These are phyloP conservation scores for Suillus subalutaceus DNA, from an alignment of 768 basidiomycete genomes.

Conservation along the genomic window DNA sequence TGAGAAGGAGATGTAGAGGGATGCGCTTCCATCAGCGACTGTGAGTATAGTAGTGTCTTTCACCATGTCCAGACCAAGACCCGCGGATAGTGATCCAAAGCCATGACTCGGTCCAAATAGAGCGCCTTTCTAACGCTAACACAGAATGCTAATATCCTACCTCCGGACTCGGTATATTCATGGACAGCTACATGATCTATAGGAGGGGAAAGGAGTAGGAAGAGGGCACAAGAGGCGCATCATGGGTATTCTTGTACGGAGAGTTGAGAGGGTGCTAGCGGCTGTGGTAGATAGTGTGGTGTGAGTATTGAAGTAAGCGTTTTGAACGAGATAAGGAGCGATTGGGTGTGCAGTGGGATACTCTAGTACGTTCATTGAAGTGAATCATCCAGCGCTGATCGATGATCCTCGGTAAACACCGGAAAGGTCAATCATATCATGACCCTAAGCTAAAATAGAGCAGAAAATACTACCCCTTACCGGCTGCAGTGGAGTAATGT, in stretches of 20 bases:
- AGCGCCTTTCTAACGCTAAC: constrained; percentile 55
- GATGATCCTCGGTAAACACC: too few species aligned
- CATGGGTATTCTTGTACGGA: constrained; percentile 71
- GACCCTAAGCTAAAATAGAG: too few species aligned
- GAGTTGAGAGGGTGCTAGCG: constrained; percentile 59
- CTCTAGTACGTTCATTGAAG: constrained; percentile 72
- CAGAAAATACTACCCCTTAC: too few species aligned
- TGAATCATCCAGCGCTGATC: too few species aligned
- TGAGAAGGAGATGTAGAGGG: constrained; percentile 31
- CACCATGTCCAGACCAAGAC: constrained; percentile 35
- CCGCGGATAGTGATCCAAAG: constrained; percentile 40
- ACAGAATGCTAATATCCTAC: constrained; percentile 69
- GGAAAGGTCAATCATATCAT: too few species aligned
- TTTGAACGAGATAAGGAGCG: constrained; percentile 43
- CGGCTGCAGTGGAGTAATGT: too few species aligned
- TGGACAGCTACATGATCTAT: constrained; percentile 48
- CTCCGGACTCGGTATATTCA: constrained; percentile 67
- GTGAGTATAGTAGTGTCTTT: constrained; percentile 28
- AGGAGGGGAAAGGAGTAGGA: constrained; percentile 64
- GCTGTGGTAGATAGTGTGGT: constrained; percentile 80
- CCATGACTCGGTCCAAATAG: constrained; percentile 41
- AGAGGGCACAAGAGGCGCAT: constrained; percentile 68
- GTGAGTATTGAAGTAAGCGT: constrained; percentile 61
- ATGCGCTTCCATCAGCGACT: constrained; percentile 24
- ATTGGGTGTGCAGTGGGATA: constrained; percentile 67